Base-by-base conservation (phyloP, 164 flowering plant genomes). In the Tetracentron sinense region DNA sequence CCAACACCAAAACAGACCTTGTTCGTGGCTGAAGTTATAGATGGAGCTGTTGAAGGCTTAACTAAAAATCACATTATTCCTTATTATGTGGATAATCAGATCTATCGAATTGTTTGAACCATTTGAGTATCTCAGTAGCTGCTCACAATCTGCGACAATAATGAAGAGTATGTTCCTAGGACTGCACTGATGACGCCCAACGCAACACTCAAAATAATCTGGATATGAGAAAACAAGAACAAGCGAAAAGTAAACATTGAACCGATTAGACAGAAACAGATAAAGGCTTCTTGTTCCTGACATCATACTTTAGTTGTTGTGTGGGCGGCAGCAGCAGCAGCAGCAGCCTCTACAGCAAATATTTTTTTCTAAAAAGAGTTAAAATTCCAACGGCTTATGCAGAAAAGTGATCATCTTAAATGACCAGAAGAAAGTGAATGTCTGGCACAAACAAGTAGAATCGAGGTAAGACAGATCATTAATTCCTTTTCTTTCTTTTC, bases 101-200 rank as follows among this genome's bases (percentile, higher is more conserved):
- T n/a, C n/a, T 4, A 33, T 33, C 38, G 38, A 33, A 33, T 33
- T 33, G 38, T 33, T 33, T 4, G 8, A 33, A 4, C 3, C 6
- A 22, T 17, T n/a, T 14, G 21, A 35, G 28, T 23, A 44, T 15
- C 25, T 77, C 75, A 81, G 65, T 76, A 86, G 14, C 44, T 63
- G 44, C 70, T 63, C 2, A 42, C 72, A 19, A 89, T 81, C 33
- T 73, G 31, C 2, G 68, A 63, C 16, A 82, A n/a, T n/a, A n/a
- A 7, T 0, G 96, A 85, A 14, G 89, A 76, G 67, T 84, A 85
- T 35, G 91, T 85, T 54, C 93, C 91, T 20, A 85, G 31, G 53
- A 58, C 54, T 25, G 85, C 85, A 64, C 81, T 53, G 44, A 77
- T 16, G 56, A 83, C 30, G 27, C 93, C 93, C 60, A 83, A 27